Evolutionary conservation across 805 yeast genomes (phyloP).

Genomic region (Wickerhamomyces xylosicus): DNA sequence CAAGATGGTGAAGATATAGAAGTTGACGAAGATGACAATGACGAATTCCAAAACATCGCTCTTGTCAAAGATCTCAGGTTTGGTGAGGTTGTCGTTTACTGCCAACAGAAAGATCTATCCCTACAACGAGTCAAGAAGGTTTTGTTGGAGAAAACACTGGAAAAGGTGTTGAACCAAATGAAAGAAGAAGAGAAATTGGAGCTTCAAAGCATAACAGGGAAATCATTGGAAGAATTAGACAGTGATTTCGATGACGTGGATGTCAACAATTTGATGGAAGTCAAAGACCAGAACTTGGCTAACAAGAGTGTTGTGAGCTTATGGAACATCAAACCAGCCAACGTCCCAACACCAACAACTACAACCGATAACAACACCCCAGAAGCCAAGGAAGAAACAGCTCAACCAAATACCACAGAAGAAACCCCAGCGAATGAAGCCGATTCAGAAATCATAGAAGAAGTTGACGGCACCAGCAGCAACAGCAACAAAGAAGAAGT

Average conservation of each 20-base stretch:
- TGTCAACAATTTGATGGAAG: conserved; percentile 50
- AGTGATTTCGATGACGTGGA: conserved; percentile 27
- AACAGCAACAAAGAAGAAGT: conserved; percentile 18
- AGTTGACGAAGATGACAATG: conserved; percentile 3
- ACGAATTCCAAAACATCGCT: conserved; percentile 32
- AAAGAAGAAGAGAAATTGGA: conserved; percentile 56
- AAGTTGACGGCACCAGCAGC: conserved; percentile 6
- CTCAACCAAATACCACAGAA: background rate
- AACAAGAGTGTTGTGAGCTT: conserved; percentile 67
- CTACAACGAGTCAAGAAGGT: conserved; percentile 61
- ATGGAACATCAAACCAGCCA: conserved; percentile 40
- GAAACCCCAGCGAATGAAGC: conserved; percentile 5
- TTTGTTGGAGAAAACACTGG: conserved; percentile 53
- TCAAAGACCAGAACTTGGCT: conserved; percentile 52
- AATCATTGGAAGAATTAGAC: conserved; percentile 20
- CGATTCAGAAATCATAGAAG: conserved; percentile 8
- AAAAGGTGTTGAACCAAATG: conserved; percentile 42
- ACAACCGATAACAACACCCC: conserved; percentile 4
- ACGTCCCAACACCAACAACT: background rate
- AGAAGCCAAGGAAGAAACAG: conserved; percentile 1
- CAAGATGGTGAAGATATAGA: conserved; percentile 15
- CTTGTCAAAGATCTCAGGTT: conserved; percentile 49
- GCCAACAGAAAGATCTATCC: conserved; percentile 55
- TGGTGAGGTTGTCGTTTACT: conserved; percentile 43
- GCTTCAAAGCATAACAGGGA: conserved; percentile 15